Percentiles rank a stretch among this genome's conserved stretches.
phyloP scores from a whole-genome alignment of 2,329 filamentous ascomycete genomes.

The Ceratocystis destructans region DNA sequence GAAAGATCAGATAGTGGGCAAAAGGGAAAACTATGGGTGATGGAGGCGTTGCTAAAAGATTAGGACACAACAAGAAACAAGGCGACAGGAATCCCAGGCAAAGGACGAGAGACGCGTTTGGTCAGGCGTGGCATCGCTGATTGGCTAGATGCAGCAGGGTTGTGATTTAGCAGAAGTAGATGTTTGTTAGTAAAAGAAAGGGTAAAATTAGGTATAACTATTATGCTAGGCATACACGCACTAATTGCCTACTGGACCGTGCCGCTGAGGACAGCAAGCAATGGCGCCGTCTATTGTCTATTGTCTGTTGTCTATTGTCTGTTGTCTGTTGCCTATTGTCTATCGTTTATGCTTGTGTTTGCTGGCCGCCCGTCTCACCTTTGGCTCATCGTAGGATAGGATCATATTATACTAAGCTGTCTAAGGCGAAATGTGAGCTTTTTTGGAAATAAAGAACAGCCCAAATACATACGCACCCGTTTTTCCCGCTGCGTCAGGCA shows the following conservation, averaged over 20 bases:
- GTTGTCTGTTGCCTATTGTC: no score
- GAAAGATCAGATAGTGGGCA: background rate
- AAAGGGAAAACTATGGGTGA: background rate
- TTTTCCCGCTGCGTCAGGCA: background rate
- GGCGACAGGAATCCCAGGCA: background rate
- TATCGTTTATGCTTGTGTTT: background rate
- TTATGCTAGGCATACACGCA: background rate
- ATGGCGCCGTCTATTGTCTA: no score
- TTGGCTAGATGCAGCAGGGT: background rate
- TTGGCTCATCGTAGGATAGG: background rate
- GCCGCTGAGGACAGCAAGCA: no score
- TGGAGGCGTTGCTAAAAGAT: background rate
- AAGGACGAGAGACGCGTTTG: background rate
- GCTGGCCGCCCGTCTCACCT: background rate
- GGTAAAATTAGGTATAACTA: background rate
- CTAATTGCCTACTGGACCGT: background rate
- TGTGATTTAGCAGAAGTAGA: background rate
- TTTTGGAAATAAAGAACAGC: background rate
- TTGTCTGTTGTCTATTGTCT: no score
- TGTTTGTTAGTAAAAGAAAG: background rate
- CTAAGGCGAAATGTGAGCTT: background rate
- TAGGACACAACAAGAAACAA: background rate
- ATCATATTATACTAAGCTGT: background rate
- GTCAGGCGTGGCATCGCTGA: slow-evolving; percentile 4
- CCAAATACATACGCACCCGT: background rate